Conservation (phyloP, 768 basidiomycete genomes). For the Boletus subparvulus region DNA sequence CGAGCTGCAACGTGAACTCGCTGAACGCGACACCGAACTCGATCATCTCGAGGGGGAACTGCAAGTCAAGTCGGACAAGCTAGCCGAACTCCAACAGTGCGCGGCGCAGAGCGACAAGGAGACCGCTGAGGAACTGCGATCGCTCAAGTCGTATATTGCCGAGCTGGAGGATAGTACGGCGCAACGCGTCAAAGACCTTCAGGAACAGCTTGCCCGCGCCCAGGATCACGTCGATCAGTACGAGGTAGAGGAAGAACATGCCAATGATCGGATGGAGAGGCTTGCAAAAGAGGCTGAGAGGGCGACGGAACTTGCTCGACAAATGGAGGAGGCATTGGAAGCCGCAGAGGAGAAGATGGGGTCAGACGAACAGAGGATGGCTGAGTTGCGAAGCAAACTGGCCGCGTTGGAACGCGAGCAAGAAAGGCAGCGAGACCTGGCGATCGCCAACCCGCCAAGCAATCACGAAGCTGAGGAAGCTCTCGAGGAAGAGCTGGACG, state of each 20-base stretch:
- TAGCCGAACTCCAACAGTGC: slow-evolving; percentile 24
- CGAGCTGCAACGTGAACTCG: slow-evolving; percentile 47
- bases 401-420: slow-evolving; percentile 57
- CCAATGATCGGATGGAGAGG: slow-evolving; percentile 47
- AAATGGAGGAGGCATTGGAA: slow-evolving; percentile 76
- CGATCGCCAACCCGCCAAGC: slow-evolving; percentile 17
- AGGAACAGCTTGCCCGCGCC: slow-evolving; percentile 50
- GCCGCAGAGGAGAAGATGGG: slow-evolving; percentile 71
- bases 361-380: slow-evolving; percentile 55
- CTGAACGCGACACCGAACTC: slow-evolving; percentile 34
- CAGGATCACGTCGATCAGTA: slow-evolving; percentile 46
- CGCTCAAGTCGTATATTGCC: slow-evolving; percentile 48
- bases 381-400: slow-evolving; percentile 51
- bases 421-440: slow-evolving; percentile 36
- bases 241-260: slow-evolving; percentile 46
- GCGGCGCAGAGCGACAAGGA: slow-evolving; percentile 27
- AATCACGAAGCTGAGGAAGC: slow-evolving; percentile 59
- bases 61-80: slow-evolving; percentile 31
- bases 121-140: slow-evolving; percentile 34
- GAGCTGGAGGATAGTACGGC: slow-evolving; percentile 61
- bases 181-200: slow-evolving; percentile 55
- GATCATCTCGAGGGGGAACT: slow-evolving; percentile 44
- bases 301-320: slow-evolving; percentile 54
- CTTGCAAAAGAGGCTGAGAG: slow-evolving; percentile 54
- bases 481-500: slow-evolving; percentile 74